Conservation (phyloP, 345 rosid genomes). For the Nasturtium officinale region DNA sequence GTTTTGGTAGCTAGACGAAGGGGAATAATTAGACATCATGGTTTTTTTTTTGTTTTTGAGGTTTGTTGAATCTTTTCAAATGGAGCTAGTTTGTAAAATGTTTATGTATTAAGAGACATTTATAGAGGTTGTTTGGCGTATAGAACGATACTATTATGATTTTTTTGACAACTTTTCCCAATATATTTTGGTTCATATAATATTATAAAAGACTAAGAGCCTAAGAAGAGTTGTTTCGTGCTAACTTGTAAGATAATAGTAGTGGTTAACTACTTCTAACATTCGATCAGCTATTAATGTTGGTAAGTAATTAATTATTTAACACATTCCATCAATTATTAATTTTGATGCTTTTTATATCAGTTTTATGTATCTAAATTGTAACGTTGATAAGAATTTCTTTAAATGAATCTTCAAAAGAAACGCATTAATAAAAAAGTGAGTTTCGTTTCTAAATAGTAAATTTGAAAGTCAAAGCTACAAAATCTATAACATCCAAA, state of each 20-base stretch:
- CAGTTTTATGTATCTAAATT: neutral
- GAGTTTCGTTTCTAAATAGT: no score
- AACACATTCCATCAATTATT: neutral
- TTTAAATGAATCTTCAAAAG: neutral
- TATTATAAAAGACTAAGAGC: neutral
- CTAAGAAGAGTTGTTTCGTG: neutral
- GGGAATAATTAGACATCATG: neutral
- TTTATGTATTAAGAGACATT: neutral
- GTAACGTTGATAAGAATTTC: neutral
- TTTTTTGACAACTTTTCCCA: no score
- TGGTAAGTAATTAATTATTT: neutral
- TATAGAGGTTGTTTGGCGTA: neutral
- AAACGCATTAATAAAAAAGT: neutral
- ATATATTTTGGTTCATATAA: neutral
- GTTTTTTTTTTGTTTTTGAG: neutral
- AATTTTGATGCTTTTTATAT: neutral
- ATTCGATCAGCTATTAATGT: neutral
- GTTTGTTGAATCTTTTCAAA: neutral
- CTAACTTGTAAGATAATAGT: constrained; percentile 9
- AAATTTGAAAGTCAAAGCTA: neutral
- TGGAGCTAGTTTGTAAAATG: neutral
- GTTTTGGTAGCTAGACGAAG: neutral
- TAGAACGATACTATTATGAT: no score
- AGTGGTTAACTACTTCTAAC: neutral
- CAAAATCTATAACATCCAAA: neutral